phyloP scores from a whole-genome alignment of 2,329 filamentous ascomycete genomes.

The Cladophialophora yegresii region DNA sequence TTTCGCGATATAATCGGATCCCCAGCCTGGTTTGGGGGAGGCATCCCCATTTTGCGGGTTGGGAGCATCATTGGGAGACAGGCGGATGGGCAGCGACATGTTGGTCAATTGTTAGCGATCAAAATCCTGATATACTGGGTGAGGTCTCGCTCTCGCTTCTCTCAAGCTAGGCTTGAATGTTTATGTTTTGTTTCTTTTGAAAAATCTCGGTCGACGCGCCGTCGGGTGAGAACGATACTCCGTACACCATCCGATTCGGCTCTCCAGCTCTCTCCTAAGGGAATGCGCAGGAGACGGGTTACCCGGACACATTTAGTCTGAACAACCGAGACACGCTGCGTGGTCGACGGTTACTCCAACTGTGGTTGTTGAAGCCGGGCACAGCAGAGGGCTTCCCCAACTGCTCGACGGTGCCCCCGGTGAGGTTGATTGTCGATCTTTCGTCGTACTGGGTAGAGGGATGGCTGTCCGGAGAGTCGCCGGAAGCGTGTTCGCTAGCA shows the following conservation, averaged over 20 bases:
- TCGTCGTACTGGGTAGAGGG: background rate
- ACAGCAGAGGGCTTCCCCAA: constrained; percentile 1
- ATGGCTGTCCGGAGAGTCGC: constrained; percentile 4
- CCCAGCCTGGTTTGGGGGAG: constrained; percentile 10
- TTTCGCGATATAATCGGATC: constrained; percentile 9
- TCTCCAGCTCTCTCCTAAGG: constrained; percentile 1
- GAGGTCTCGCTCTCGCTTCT: constrained; percentile 1
- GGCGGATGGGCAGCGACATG: constrained; percentile 9
- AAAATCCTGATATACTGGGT: background rate
- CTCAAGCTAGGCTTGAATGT: background rate
- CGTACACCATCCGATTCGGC: background rate
- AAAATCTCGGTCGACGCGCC: background rate
- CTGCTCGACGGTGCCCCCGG: background rate
- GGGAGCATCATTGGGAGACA: constrained; percentile 9
- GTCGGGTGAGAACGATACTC: background rate
- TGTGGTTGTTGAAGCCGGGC: background rate
- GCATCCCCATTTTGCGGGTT: constrained; percentile 12
- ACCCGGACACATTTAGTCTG: background rate
- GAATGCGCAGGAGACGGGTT: background rate
- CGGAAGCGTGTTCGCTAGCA: background rate
- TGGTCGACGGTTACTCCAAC: constrained; percentile 2
- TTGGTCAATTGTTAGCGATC: background rate
- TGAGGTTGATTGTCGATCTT: background rate
- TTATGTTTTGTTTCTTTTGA: background rate
- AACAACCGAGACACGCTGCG: background rate